Evolutionary conservation across 2,329 filamentous ascomycete genomes (phyloP).

Genomic region (Talaromyces atroroseus): DNA sequence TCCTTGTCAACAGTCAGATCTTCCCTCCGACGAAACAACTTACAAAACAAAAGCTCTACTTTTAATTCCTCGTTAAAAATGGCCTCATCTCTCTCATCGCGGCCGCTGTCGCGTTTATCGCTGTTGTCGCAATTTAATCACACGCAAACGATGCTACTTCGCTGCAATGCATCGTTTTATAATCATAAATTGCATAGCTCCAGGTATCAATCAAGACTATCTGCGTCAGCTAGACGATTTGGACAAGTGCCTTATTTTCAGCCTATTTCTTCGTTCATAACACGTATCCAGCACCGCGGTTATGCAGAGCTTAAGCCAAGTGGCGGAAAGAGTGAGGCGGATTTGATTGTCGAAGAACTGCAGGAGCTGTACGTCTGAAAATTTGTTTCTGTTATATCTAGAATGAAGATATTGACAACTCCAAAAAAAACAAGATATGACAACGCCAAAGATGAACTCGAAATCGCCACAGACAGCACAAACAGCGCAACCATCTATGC

Average conservation of each 20-base stretch:
- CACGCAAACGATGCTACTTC: background rate
- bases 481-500: slow-evolving; percentile 42
- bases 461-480: slow-evolving; percentile 46
- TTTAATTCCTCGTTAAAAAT: background rate
- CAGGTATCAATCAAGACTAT: background rate
- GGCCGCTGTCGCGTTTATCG: background rate
- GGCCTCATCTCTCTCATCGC: background rate
- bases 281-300: background rate
- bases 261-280: background rate
- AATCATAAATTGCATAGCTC: background rate
- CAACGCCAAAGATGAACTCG: slow-evolving; percentile 44
- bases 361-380: slow-evolving; percentile 27
- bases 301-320: slow-evolving; percentile 8
- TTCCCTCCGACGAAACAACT: background rate
- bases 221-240: background rate
- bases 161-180: background rate
- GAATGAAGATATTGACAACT: background rate
- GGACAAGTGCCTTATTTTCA: background rate
- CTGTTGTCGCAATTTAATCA: background rate
- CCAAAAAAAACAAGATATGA: slow-evolving; percentile 30
- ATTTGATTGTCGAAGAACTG: slow-evolving; percentile 32
- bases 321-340: slow-evolving; percentile 24
- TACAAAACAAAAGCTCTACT: background rate
- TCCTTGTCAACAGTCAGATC: background rate
- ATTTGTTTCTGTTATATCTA: background rate